Conservation (phyloP, 331 rosid genomes). For the Malus hybrid region DNA sequence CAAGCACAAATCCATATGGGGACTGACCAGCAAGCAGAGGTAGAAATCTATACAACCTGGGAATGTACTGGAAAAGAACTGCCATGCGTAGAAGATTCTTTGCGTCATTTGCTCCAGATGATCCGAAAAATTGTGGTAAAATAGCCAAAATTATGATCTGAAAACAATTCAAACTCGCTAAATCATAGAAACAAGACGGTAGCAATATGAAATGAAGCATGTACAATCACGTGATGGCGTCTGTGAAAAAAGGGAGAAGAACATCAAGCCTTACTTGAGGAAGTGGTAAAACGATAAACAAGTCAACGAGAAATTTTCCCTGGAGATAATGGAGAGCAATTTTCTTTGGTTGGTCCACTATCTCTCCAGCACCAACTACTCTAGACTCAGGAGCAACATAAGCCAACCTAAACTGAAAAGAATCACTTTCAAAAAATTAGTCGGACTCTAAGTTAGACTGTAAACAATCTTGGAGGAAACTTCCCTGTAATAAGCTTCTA, state of each 20-base stretch:
- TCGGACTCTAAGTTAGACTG: background rate
- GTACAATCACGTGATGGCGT: too few relatives aligned
- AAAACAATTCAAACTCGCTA: background rate
- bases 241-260: background rate
- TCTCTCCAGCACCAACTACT: conserved; percentile 82
- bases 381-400: conserved; percentile 73
- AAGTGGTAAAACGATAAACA: conserved; percentile 62
- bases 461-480: background rate
- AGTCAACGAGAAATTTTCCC: conserved; percentile 49
- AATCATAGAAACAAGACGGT: background rate
- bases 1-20: conserved; percentile 65
- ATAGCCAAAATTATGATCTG: conserved; percentile 57
- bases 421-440: background rate
- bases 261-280: conserved; percentile 52
- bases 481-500: background rate
- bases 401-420: conserved; percentile 68
- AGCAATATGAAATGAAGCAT: background rate
- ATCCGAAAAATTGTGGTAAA: conserved; percentile 38
- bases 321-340: conserved; percentile 58
- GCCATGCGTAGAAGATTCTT: conserved; percentile 66
- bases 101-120: conserved; percentile 65
- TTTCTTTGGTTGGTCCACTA: conserved; percentile 60
- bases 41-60: conserved; percentile 62
- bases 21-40: conserved; percentile 74
- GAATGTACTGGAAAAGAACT: conserved; percentile 56